A percentile compares a stretch with the other conserved stretches of the same genome.
These are phyloP conservation scores for Penicillium sp. DNA, from an alignment of 2,329 filamentous ascomycete genomes.

Conservation along the genomic window DNA sequence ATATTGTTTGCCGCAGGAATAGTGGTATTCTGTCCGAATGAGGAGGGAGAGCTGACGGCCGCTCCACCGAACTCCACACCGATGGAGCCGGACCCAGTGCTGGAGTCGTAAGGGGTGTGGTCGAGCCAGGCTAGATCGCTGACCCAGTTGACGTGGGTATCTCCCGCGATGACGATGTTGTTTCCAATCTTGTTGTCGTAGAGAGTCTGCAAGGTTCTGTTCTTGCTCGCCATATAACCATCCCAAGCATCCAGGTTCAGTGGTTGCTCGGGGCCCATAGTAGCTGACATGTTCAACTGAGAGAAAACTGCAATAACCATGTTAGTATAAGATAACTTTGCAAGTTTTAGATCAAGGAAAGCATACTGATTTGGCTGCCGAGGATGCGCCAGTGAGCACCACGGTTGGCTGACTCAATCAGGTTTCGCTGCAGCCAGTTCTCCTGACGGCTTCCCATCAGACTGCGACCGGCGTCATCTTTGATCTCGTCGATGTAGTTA, in stretches of 20 bases:
- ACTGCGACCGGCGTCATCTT: conserved; percentile 63
- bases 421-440: conserved; percentile 66
- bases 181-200: conserved; percentile 68
- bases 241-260: conserved; percentile 61
- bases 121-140: conserved; percentile 59
- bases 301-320: conserved; percentile 25
- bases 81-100: conserved; percentile 54
- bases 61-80: conserved; percentile 66
- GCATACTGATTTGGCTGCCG: conserved; percentile 59
- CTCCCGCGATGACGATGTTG: conserved; percentile 70
- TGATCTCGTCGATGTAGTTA: conserved; percentile 60
- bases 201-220: conserved; percentile 65
- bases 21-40: conserved; percentile 56
- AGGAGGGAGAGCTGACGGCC: conserved; percentile 60
- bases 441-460: conserved; percentile 73
- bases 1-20: conserved; percentile 50
- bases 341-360: conserved; percentile 13
- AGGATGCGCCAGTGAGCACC: conserved; percentile 69
- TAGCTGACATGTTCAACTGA: conserved; percentile 16
- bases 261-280: conserved; percentile 26
- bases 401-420: conserved; percentile 59
- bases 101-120: conserved; percentile 48
- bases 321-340: conserved; percentile 2
- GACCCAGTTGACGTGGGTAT: conserved; percentile 66
- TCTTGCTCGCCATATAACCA: conserved; percentile 67